A percentile compares a stretch with the other conserved stretches of the same genome.
These are phyloP conservation scores for Scutellaria barbata DNA, from an alignment of 257 asterid genomes.

Conservation along the genomic window DNA sequence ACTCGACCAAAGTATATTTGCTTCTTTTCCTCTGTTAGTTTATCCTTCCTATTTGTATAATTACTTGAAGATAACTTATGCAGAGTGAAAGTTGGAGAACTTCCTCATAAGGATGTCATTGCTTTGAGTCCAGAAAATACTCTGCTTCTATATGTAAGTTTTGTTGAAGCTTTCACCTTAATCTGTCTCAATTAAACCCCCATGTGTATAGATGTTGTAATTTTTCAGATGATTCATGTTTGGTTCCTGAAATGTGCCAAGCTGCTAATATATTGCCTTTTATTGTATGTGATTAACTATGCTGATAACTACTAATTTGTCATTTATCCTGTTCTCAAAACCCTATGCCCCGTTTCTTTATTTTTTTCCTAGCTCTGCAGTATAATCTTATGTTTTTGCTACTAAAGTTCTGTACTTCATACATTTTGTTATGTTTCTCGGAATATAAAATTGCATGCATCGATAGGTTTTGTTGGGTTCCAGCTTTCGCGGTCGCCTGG, in stretches of 20 bases:
- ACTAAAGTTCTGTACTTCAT: no score
- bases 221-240: conserved; percentile 9
- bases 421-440: no score
- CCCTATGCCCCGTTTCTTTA: no score
- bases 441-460: no score
- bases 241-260: conserved; percentile 7
- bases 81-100: conserved; percentile 67
- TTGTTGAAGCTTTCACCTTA: conserved; percentile 37
- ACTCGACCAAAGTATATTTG: conserved; percentile 77
- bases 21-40: conserved; percentile 25
- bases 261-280: conserved; percentile 9
- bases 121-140: conserved; percentile 74
- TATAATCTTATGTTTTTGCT: no score
- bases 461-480: no score
- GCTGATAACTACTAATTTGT: conserved; percentile 1
- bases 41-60: conserved; percentile 13
- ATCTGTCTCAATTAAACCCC: conserved; percentile 12
- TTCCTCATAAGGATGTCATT: conserved; percentile 72
- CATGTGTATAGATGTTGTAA: conserved; percentile 15
- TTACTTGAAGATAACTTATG: conserved; percentile 41
- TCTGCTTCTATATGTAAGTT: conserved; percentile 83
- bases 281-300: conserved; percentile 15
- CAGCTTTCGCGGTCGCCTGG: no score
- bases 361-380: no score
- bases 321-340: no score